Conservation (phyloP, 768 basidiomycete genomes). For the Cystobasidium onofrii region DNA sequence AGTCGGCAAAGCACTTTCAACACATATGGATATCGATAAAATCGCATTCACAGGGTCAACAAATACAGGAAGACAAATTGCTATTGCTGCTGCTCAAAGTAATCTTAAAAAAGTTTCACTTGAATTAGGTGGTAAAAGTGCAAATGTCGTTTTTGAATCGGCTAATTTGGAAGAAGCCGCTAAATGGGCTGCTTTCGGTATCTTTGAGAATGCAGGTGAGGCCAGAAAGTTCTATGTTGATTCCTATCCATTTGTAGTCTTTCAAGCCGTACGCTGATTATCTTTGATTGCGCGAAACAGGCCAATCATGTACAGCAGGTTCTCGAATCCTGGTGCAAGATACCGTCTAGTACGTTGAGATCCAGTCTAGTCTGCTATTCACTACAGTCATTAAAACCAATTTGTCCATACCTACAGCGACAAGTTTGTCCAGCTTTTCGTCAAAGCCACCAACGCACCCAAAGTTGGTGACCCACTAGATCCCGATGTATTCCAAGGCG, state of each 20-base stretch:
- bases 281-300: no score
- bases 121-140: constrained; percentile 78
- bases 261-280: no score
- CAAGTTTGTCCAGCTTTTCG: constrained; percentile 21
- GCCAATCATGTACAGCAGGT: constrained; percentile 90
- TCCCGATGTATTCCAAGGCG: constrained; percentile 65
- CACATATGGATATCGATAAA: constrained; percentile 61
- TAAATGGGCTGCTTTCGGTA: constrained; percentile 46
- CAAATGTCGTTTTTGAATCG: constrained; percentile 67
- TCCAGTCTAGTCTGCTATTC: no score
- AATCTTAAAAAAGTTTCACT: constrained; percentile 95
- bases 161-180: constrained; percentile 76
- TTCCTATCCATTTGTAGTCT: no score
- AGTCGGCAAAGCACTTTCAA: constrained; percentile 74
- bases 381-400: no score
- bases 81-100: constrained; percentile 82
- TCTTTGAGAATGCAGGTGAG: constrained; percentile 46
- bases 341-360: constrained; percentile 54
- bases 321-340: constrained; percentile 85
- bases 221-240: no score
- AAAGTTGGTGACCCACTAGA: constrained; percentile 50
- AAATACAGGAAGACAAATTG: constrained; percentile 74
- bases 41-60: constrained; percentile 94
- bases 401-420: background rate
- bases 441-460: constrained; percentile 23